Percentiles rank a stretch among this genome's conserved stretches.
phyloP scores from a whole-genome alignment of 345 rosid species.

The Salix udensis region DNA sequence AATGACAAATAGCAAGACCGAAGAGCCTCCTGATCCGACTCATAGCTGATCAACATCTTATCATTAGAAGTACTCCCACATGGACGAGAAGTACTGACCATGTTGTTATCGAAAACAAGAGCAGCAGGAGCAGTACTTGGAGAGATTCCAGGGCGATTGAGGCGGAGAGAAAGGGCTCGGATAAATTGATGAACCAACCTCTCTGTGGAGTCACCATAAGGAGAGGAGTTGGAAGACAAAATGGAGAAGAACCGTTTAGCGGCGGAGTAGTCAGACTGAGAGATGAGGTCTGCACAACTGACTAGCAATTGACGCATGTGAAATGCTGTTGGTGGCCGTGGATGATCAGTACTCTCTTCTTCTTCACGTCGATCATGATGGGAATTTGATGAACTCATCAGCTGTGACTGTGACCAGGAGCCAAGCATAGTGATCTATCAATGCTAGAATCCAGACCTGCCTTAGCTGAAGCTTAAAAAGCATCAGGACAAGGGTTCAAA shows the following conservation, averaged over 20 bases:
- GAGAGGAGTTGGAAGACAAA: slow-evolving; percentile 55
- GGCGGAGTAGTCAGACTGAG: slow-evolving; percentile 66
- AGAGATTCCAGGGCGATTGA: slow-evolving; percentile 29
- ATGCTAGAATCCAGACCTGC: not conserved
- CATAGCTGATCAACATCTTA: not conserved
- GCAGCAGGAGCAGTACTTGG: not conserved
- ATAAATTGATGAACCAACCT: slow-evolving; percentile 65
- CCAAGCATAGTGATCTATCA: not conserved
- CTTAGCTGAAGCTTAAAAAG: not conserved
- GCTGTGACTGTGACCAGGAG: not conserved
- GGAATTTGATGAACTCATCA: slow-evolving; percentile 26
- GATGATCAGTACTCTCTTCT: slow-evolving; percentile 23
- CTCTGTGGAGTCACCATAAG: slow-evolving; percentile 77
- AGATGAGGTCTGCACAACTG: slow-evolving; percentile 61
- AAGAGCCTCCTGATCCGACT: slow-evolving; percentile 9
- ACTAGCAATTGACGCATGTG: slow-evolving; percentile 71
- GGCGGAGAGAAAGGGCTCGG: slow-evolving; percentile 73
- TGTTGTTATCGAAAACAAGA: not conserved
- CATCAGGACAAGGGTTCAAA: not conserved
- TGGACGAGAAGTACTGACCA: not conserved
- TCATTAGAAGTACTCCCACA: not conserved
- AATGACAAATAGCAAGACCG: slow-evolving; percentile 79
- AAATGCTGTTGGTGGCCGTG: slow-evolving; percentile 28
- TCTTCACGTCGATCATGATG: slow-evolving; percentile 28
- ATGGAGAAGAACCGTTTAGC: slow-evolving; percentile 62